These are phyloP conservation scores for Cucurbitaria berberidis DNA, from an alignment of 2,329 filamentous ascomycete species.

Conservation along the genomic window DNA sequence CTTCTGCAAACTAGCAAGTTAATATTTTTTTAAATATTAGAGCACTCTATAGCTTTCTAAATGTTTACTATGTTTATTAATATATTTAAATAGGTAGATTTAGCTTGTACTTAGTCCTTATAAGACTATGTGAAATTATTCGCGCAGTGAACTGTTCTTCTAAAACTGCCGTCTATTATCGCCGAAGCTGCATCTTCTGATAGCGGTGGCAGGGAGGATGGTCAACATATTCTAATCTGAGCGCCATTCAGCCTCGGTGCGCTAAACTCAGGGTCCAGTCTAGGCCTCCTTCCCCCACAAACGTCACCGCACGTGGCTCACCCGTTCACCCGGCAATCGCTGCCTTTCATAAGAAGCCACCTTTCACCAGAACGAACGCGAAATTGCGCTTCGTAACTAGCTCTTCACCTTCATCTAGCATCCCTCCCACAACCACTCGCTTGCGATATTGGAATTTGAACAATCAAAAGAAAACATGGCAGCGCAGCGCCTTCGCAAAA, in stretches of 20 bases:
- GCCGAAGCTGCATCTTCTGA: no score
- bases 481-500: conserved; percentile 71
- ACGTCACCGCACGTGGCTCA: neutral
- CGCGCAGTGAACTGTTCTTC: no score
- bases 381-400: neutral
- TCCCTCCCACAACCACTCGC: neutral
- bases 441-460: neutral
- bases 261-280: neutral
- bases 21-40: no score
- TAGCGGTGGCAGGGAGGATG: no score
- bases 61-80: no score
- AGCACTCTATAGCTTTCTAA: no score
- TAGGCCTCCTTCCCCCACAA: neutral
- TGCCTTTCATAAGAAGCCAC: neutral
- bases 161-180: no score
- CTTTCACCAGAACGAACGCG: neutral
- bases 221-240: neutral
- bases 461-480: conserved; percentile 47
- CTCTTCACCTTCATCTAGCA: neutral
- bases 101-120: no score
- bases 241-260: neutral
- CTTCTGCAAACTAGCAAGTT: no score
- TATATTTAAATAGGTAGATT: no score
- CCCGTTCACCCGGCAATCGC: neutral
- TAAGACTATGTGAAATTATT: no score